A percentile compares a stretch with the other conserved stretches of the same genome.
Evolutionary conservation across 2,329 filamentous ascomycete genomes (phyloP).

Genomic region (Calonectria fujianensis): DNA sequence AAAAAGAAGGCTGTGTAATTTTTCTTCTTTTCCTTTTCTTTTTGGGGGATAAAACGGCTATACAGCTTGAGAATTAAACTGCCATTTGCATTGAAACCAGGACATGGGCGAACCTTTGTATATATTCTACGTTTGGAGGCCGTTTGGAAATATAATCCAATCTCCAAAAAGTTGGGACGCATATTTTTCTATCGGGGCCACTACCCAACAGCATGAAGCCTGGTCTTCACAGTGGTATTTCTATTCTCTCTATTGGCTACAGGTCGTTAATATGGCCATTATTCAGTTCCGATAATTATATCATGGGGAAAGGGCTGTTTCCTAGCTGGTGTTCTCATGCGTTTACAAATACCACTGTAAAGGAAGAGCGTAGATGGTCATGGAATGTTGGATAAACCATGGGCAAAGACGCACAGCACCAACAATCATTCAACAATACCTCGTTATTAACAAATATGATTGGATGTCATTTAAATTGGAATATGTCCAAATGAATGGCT

Average conservation of each 20-base stretch:
- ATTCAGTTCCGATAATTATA: neutral
- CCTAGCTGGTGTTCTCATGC: neutral
- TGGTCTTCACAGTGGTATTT: neutral
- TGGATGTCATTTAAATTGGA: neutral
- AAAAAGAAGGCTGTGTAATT: neutral
- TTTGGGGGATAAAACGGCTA: neutral
- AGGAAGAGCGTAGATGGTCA: neutral
- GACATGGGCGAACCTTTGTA: slow-evolving; percentile 16
- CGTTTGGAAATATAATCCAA: slow-evolving; percentile 21
- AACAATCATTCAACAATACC: neutral
- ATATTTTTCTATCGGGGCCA: neutral
- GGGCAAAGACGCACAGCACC: neutral
- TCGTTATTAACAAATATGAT: neutral
- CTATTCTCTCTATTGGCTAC: neutral
- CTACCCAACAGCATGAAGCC: neutral
- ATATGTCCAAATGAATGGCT: neutral
- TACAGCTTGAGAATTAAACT: neutral
- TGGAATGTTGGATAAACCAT: neutral
- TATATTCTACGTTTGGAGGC: slow-evolving; percentile 1
- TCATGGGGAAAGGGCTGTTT: neutral
- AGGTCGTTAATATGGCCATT: neutral
- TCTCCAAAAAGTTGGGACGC: neutral
- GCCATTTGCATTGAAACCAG: slow-evolving; percentile 1
- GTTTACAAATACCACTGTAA: neutral
- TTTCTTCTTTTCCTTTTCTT: neutral